Evolutionary conservation across 148 eudicot genomes (phyloP).

Genomic region (Pharnaceum exiguum): DNA sequence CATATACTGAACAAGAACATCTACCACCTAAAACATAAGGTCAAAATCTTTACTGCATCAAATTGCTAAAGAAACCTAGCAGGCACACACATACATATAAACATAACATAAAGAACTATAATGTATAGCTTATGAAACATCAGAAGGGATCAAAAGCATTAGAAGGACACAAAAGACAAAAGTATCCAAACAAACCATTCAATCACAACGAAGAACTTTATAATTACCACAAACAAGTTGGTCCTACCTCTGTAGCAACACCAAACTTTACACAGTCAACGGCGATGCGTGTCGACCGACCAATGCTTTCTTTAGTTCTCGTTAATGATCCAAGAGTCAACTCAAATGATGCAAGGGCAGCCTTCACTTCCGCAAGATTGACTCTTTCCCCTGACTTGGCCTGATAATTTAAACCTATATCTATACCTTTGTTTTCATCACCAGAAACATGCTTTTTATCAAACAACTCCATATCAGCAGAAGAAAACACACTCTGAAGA

Average conservation of each 20-base stretch:
- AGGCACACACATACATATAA: not conserved
- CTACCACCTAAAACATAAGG: slow-evolving; percentile 59
- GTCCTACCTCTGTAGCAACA: slow-evolving; percentile 64
- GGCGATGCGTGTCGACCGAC: slow-evolving; percentile 83
- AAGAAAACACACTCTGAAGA: slow-evolving; percentile 31
- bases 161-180: not conserved
- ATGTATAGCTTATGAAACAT: too few species aligned
- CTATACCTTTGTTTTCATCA: slow-evolving; percentile 18
- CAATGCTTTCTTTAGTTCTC: slow-evolving; percentile 90
- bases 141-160: too few species aligned
- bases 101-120: not conserved
- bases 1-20: slow-evolving; percentile 63
- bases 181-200: not conserved
- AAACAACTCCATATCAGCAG: slow-evolving; percentile 35
- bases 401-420: slow-evolving; percentile 13
- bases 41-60: not conserved
- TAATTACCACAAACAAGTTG: slow-evolving; percentile 2
- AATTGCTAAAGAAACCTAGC: not conserved
- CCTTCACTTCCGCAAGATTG: slow-evolving; percentile 56
- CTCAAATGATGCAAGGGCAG: slow-evolving; percentile 66
- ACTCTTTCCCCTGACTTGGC: slow-evolving; percentile 39
- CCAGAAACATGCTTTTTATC: slow-evolving; percentile 29
- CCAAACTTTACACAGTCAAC: slow-evolving; percentile 88
- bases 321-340: slow-evolving; percentile 58
- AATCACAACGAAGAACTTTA: not conserved